phyloP scores from a whole-genome alignment of 2,329 filamentous ascomycete species.

The Harringtonia lauricola region DNA sequence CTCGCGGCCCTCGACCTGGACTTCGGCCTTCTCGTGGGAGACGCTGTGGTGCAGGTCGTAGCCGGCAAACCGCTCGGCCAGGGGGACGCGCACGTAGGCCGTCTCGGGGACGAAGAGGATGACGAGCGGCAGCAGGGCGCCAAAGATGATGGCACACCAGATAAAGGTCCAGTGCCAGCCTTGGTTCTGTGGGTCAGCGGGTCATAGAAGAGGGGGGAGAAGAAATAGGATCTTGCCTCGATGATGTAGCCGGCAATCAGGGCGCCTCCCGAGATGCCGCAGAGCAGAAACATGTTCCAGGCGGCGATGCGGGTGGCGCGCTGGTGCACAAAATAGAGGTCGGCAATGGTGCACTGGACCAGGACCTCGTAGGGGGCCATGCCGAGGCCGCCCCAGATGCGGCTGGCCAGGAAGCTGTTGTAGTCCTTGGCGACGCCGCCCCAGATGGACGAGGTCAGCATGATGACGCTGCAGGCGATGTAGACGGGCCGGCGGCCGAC shows the following conservation, averaged over 20 bases:
- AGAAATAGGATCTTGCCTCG: conserved; percentile 11
- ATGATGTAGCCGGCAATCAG: conserved; percentile 30
- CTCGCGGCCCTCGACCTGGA: background rate
- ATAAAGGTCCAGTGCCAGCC: conserved; percentile 34
- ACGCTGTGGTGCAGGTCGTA: conserved; percentile 2
- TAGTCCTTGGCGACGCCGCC: conserved; percentile 30
- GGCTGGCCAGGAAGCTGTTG: conserved; percentile 31
- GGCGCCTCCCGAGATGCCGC: conserved; percentile 28
- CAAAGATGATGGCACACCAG: conserved; percentile 34
- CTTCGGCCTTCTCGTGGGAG: background rate
- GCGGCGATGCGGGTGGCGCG: conserved; percentile 29
- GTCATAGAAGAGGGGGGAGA: background rate
- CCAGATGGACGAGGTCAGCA: conserved; percentile 37
- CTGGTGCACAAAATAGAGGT: conserved; percentile 35
- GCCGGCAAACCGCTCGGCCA: conserved; percentile 4
- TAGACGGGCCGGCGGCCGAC: conserved; percentile 39
- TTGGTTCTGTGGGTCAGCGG: conserved; percentile 12
- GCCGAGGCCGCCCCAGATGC: conserved; percentile 33
- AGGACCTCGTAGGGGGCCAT: conserved; percentile 41
- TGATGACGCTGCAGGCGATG: conserved; percentile 31
- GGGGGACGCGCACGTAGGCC: conserved; percentile 21
- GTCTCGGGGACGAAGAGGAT: conserved; percentile 40
- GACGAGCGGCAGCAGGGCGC: conserved; percentile 28
- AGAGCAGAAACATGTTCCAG: conserved; percentile 28
- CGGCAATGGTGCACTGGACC: conserved; percentile 38